Conservation (phyloP, 805 yeast species). For the Candida koratica region DNA sequence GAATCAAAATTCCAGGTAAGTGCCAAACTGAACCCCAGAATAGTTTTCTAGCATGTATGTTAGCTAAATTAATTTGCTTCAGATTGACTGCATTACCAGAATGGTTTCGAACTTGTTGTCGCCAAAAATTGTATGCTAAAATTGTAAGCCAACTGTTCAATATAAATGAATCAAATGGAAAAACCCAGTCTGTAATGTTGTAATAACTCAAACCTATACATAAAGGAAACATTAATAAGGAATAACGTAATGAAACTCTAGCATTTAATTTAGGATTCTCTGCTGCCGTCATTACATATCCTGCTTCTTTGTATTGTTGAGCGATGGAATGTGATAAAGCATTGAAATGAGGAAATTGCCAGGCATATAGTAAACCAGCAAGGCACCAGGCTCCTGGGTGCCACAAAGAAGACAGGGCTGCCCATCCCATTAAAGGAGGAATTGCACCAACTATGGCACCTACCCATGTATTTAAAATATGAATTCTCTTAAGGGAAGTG, state of each 20-base stretch:
- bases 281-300: slow-evolving; percentile 96
- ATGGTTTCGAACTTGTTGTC: slow-evolving; percentile 67
- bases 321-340: slow-evolving; percentile 84
- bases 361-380: slow-evolving; percentile 84
- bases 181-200: slow-evolving; percentile 78
- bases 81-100: slow-evolving; percentile 41
- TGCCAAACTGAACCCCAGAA: slow-evolving; percentile 97
- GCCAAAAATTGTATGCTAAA: slow-evolving; percentile 80
- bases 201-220: slow-evolving; percentile 78
- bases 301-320: slow-evolving; percentile 85
- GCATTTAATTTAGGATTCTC: slow-evolving; percentile 90
- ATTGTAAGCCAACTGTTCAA: slow-evolving; percentile 84
- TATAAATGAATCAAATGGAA: slow-evolving; percentile 74
- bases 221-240: slow-evolving; percentile 89
- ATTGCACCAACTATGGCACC: slow-evolving; percentile 99
- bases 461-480: slow-evolving; percentile 93
- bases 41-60: slow-evolving; percentile 70
- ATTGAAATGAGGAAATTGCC: slow-evolving; percentile 99
- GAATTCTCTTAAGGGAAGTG: slow-evolving; percentile 81
- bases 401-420: slow-evolving; percentile 65
- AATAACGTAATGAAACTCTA: slow-evolving; percentile 85
- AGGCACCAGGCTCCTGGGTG: slow-evolving; percentile 96
- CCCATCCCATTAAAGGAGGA: slow-evolving; percentile 99
- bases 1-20: slow-evolving; percentile 78
- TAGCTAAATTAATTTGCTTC: slow-evolving; percentile 60